These are phyloP conservation scores for Sanghuangporus weigelae DNA, from an alignment of 1,284 basidiomycete species.

Conservation along the genomic window DNA sequence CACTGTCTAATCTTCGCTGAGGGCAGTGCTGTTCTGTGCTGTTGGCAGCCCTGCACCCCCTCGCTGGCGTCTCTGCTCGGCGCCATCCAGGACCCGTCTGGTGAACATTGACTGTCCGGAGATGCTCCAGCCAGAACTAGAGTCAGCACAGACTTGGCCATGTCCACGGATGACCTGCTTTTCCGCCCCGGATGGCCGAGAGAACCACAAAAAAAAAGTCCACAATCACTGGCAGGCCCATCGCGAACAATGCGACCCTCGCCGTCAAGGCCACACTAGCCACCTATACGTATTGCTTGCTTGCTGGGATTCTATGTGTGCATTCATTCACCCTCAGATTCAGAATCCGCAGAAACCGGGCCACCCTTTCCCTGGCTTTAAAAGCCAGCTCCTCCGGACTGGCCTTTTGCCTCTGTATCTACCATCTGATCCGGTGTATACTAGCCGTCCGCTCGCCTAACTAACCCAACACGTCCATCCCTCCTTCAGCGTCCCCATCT, in stretches of 20 bases:
- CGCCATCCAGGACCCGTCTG: neutral
- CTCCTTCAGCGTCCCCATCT: neutral
- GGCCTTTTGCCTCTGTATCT: neutral
- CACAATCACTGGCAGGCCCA: neutral
- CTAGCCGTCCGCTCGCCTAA: constrained; percentile 12
- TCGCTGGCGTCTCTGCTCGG: neutral
- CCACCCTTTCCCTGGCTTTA: constrained; percentile 10
- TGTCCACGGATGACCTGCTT: neutral
- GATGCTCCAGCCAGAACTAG: neutral
- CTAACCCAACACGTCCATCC: constrained; percentile 1
- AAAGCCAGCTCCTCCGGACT: constrained; percentile 5
- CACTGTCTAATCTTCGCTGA: constrained; percentile 7
- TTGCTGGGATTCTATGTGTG: too few relatives aligned
- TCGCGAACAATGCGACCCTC: constrained; percentile 16
- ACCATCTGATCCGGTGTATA: constrained; percentile 15
- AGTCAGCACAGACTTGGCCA: neutral
- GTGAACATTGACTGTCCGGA: neutral
- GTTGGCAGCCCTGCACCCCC: neutral
- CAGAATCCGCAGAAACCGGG: neutral
- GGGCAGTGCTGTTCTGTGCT: neutral
- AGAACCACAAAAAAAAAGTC: neutral
- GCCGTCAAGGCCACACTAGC: constrained; percentile 4
- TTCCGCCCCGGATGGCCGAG: neutral
- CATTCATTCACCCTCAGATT: neutral
- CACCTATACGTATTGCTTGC: neutral